Conservation (phyloP, 768 basidiomycete genomes). For the Psilocybe subaeruginosa region DNA sequence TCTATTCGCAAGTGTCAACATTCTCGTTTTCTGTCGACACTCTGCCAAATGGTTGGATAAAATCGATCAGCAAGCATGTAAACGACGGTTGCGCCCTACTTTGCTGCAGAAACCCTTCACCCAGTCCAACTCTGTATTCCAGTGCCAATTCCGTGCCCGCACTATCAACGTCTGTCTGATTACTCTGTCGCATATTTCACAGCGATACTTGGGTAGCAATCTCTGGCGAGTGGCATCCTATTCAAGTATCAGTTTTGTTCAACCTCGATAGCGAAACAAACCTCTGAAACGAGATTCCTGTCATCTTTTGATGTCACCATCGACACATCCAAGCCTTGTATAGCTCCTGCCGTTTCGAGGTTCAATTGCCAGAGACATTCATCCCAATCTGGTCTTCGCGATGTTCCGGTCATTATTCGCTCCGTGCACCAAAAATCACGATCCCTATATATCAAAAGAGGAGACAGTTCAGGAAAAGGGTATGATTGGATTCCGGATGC, state of each 20-base stretch:
- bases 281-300: conserved; percentile 7
- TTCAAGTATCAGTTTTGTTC: conserved; percentile 17
- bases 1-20: not conserved
- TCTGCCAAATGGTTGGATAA: conserved; percentile 13
- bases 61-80: not conserved
- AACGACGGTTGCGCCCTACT: conserved; percentile 28
- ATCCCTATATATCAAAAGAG: conserved; percentile 46
- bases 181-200: conserved; percentile 55
- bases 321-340: conserved; percentile 8
- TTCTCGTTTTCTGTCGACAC: conserved; percentile 21
- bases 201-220: conserved; percentile 48
- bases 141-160: conserved; percentile 27
- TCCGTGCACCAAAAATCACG: conserved; percentile 66
- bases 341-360: conserved; percentile 53
- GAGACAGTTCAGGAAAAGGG: conserved; percentile 44
- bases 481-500: conserved; percentile 33
- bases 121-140: conserved; percentile 53
- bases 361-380: conserved; percentile 71
- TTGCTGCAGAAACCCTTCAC: conserved; percentile 58
- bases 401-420: conserved; percentile 46
- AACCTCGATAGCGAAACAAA: not conserved
- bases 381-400: conserved; percentile 58
- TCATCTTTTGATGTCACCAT: conserved; percentile 1
- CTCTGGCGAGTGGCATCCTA: conserved; percentile 46
- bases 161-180: conserved; percentile 41